Base-by-base conservation (phyloP, 2,329 filamentous ascomycete genomes). In the Pezizomycotina sp. region DNA sequence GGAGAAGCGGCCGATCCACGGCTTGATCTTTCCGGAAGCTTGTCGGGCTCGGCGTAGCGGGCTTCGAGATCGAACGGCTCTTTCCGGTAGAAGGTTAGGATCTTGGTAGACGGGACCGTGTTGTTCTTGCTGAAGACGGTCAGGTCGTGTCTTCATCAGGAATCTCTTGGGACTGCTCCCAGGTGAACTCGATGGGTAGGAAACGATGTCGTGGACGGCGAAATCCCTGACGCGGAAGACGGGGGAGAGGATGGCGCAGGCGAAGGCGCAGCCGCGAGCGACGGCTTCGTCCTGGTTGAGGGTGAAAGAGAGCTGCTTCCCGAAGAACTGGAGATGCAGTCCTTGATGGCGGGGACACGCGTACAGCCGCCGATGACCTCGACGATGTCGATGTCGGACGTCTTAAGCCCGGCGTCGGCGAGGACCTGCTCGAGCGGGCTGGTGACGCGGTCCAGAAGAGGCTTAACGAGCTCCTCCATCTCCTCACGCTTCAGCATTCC, bases 151-250 rank as follows among this genome's bases (percentile, higher is more conserved):
- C 89, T 67, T 98, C 89, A 53, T 98, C 89, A 16, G 89, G 89
- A 52, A 98, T 98, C 55, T 98, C 89, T 42, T 83, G 74, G 16
- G 86, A 91, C 68, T 95, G 92, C 67, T 98, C 89, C 89, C 89
- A 98, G 34, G 77, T 79, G 60, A 98, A 98, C 58, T 98, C 86
- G 58, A 98, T 92, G 31, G 89, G 65, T 95, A 98, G 66, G 76
- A 82, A 62, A 92, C 81, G 53, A 95, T 86, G 60, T 98, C 89
- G 68, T 95, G 83, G 43, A 95, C 77, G 50, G 83, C 74, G 62
- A 98, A 98, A 65, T 98, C 89, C 54, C 89, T 83, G 56, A 98
- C 89, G 58, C 86, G 83, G 77, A 98, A 95, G 49, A 92, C 80
- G 28, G 89, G 89, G 0, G 89, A 95, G 37, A 95, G 74, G 51